Evolutionary conservation across 495 filamentous ascomycete genomes (phyloP), one percentile per base, ranked within the genome.

Genomic region (Podospora fimiseda): DNA sequence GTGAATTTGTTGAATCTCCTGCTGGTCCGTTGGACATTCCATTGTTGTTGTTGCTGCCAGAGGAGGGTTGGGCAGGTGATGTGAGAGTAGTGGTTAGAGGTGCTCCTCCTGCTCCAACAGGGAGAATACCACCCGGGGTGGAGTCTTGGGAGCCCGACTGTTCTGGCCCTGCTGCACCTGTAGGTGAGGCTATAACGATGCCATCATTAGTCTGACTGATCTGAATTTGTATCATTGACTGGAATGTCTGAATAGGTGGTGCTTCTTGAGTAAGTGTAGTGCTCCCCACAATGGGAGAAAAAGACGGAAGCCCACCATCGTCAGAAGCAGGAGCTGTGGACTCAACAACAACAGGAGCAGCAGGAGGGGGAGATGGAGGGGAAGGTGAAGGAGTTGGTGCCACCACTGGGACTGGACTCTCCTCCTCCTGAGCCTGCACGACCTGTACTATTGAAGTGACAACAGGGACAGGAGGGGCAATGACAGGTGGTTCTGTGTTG

Each of bases 161-260:
- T 23, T 51, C 53, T 30, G 61, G 51, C 36, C 39, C 47, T 39
- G 52, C 50, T 45, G 48, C 37, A 39, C 57, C 56, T 55, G 53
- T 51, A 21, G 63, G 27, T 14, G 58, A 53, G 44, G 65, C 62
- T 67, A 59, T 59, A 56, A n/a, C n/a, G n/a, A 57, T 46, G 59
- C 48, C 59, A 63, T 21, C 56, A 64, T 70, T 63, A 66, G 67
- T 51, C 57, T 57, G 57, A 64, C 58, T 70, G 62, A 44, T 64
- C 56, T 58, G n/a, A n/a, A n/a, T n/a, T n/a, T n/a, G 52, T 36
- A 36, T n/a, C 42, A 53, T 50, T 50, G 67, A 59, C 53, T 53
- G 39, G 5, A 33, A 33, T 33, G 27, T 33, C 27, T 33, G 27
- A 11, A 33, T 21, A 51, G 24, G 50, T 56, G 36, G 21, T n/a